Evolutionary conservation across 176 grass and related monocot genomes (phyloP).

Genomic region (Elaeis guineensis): DNA sequence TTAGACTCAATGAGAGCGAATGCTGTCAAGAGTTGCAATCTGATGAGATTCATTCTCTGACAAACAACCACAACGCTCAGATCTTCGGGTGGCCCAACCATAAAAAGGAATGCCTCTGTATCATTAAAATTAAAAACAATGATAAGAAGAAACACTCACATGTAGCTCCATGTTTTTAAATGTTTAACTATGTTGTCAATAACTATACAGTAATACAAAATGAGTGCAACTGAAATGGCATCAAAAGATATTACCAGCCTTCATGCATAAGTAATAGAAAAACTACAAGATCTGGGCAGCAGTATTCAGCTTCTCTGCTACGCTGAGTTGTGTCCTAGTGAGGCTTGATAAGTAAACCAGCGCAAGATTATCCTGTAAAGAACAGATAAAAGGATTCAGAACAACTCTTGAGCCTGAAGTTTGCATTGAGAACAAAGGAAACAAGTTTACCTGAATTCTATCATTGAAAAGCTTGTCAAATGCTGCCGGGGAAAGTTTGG

Average conservation of each 20-base stretch:
- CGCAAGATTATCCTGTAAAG: slow-evolving; percentile 65
- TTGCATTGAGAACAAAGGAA: not conserved
- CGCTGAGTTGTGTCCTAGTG: slow-evolving; percentile 70
- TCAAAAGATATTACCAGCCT: not conserved
- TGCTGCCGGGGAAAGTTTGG: slow-evolving; percentile 57
- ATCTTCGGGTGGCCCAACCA: too few species aligned
- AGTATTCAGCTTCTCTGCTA: slow-evolving; percentile 90
- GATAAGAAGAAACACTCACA: too few species aligned
- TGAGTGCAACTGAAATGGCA: slow-evolving; percentile 13
- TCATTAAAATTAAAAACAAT: too few species aligned
- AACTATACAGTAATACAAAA: not conserved
- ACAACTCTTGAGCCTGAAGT: too few species aligned
- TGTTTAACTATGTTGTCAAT: too few species aligned
- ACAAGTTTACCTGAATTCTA: slow-evolving; percentile 62
- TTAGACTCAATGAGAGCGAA: too few species aligned
- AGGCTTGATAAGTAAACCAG: slow-evolving; percentile 88
- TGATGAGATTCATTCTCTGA: too few species aligned
- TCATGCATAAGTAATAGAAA: not conserved
- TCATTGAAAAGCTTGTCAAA: slow-evolving; percentile 94
- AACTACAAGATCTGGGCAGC: slow-evolving; percentile 69
- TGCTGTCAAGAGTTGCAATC: too few species aligned
- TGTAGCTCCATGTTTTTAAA: too few species aligned
- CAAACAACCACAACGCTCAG: too few species aligned
- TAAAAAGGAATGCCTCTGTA: too few species aligned
- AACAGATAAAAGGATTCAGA: not conserved